Base-by-base conservation (phyloP, 305 asterid genomes). In the Plantago lanceolata region DNA sequence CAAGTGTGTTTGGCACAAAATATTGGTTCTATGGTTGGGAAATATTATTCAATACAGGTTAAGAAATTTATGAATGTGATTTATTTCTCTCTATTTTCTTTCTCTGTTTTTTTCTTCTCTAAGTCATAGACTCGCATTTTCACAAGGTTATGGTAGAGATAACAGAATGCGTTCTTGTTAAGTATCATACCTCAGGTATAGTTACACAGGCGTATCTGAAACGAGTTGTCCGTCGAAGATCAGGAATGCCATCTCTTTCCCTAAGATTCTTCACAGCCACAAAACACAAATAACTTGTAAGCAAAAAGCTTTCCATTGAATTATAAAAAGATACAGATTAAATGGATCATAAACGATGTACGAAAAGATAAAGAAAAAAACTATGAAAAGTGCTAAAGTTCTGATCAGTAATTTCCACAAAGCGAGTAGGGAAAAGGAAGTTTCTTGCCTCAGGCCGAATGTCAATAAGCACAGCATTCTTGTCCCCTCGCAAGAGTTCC, bases 231-330 rank as follows among this genome's bases (percentile, higher is more conserved):
- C 97, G 81, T 48, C 97, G 87, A 66, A 93, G 95, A 79, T 89
- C 98, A 57, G 97, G 98, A 74, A 87, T 64, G 19, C 98, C 98
- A 68, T 93, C 97, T 83, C 78, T 89, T 63, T 89, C 97, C 78
- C 94, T 87, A 77, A 89, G 76, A 70, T 82, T 78, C 98, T 93
- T 74, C 82, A 68, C 72, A 64, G 67, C 66, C 77, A 68, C 43
- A 73, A 69, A 59, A 70, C 66, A 65, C 29, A 77, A 66, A 69
- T 37, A 67, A 62, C 75, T 59, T 56, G 67, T 64, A 57, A 59
- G 57, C 33, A 71, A 49, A 48, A 20, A 15, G 54, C 8, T 50
- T 56, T 28, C 29, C 17, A 48, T 8, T 35, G 49, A n/a, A n/a
- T n/a, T n/a, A n/a, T n/a, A n/a, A n/a, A n/a, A n/a, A n/a, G n/a